Conservation (phyloP, 805 yeast genomes). For the Zygoascus flipseniorum region DNA sequence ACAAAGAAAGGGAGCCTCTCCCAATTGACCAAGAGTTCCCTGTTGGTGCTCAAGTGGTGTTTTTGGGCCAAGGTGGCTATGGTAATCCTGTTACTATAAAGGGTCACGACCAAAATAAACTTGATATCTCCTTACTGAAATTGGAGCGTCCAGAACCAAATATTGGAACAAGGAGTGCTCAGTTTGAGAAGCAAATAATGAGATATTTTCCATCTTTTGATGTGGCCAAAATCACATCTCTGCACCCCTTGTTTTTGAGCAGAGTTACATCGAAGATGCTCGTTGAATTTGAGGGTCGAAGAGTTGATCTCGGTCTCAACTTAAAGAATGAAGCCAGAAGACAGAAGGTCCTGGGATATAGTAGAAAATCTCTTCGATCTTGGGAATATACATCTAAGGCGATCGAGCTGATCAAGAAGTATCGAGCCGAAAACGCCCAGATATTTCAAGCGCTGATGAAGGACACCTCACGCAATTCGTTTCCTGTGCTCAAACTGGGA, state of each 20-base stretch:
- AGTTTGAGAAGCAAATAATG: slow-evolving; percentile 45
- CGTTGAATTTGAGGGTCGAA: slow-evolving; percentile 47
- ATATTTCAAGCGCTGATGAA: slow-evolving; percentile 39
- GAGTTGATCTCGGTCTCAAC: slow-evolving; percentile 69
- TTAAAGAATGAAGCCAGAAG: slow-evolving; percentile 74
- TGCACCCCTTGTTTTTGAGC: slow-evolving; percentile 62
- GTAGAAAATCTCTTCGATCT: slow-evolving; percentile 51
- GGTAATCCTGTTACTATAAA: slow-evolving; percentile 58
- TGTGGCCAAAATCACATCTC: slow-evolving; percentile 46
- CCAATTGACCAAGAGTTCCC: slow-evolving; percentile 84
- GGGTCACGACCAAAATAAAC: slow-evolving; percentile 28
- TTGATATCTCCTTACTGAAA: slow-evolving; percentile 23
- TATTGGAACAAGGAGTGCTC: slow-evolving; percentile 54
- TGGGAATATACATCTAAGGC: slow-evolving; percentile 87
- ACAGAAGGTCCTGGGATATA: slow-evolving; percentile 80
- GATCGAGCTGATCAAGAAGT: slow-evolving; percentile 52
- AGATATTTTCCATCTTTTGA: slow-evolving; percentile 59
- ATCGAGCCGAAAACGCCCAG: slow-evolving; percentile 51
- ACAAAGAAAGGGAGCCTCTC: slow-evolving; percentile 57
- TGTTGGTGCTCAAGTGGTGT: slow-evolving; percentile 56
- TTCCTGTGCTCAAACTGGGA: slow-evolving; percentile 18
- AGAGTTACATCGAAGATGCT: slow-evolving; percentile 67
- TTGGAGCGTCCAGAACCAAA: slow-evolving; percentile 43
- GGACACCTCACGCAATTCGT: slow-evolving; percentile 2
- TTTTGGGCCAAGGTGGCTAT: slow-evolving; percentile 79